A percentile compares a stretch with the other conserved stretches of the same genome.
Conservation (phyloP, 768 basidiomycete species). For the Trametes villosa region DNA sequence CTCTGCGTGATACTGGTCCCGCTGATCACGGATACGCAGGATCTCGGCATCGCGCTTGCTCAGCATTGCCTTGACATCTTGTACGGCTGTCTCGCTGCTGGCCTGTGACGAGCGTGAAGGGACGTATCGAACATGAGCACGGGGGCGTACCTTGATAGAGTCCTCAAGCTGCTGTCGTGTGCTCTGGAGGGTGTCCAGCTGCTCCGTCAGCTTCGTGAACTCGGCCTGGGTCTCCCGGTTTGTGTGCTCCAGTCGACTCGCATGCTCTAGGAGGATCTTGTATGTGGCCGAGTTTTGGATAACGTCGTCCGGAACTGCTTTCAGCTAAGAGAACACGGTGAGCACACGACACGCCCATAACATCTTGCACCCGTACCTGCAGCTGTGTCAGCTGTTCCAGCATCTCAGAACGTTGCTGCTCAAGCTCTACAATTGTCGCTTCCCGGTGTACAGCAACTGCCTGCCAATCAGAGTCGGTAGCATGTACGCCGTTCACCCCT, state of each 20-base stretch:
- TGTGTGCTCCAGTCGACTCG: conserved; percentile 50
- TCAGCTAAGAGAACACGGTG: conserved; percentile 20
- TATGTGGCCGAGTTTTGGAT: conserved; percentile 57
- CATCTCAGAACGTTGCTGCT: conserved; percentile 49
- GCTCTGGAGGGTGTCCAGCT: conserved; percentile 44
- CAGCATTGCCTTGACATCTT: conserved; percentile 65
- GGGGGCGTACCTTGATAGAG: conserved; percentile 13
- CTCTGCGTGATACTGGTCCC: conserved; percentile 70
- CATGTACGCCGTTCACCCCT: conserved; percentile 41
- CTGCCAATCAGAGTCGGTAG: conserved; percentile 42
- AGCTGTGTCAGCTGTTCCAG: too few species aligned
- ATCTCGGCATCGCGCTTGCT: conserved; percentile 70
- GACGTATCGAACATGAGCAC: too few species aligned
- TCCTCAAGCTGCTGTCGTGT: conserved; percentile 20
- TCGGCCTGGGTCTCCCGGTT: conserved; percentile 45
- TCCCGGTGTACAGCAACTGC: conserved; percentile 44
- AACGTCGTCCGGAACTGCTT: conserved; percentile 46
- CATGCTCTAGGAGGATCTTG: conserved; percentile 58
- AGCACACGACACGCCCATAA: neutral
- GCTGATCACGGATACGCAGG: conserved; percentile 68
- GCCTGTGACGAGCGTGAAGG: conserved; percentile 31
- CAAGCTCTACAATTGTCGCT: conserved; percentile 51
- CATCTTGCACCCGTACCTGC: too few species aligned
- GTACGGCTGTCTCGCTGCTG: conserved; percentile 52
- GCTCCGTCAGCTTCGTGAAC: conserved; percentile 46